Conservation (phyloP, 345 rosid genomes). For the Eucalyptus tenuipes region DNA sequence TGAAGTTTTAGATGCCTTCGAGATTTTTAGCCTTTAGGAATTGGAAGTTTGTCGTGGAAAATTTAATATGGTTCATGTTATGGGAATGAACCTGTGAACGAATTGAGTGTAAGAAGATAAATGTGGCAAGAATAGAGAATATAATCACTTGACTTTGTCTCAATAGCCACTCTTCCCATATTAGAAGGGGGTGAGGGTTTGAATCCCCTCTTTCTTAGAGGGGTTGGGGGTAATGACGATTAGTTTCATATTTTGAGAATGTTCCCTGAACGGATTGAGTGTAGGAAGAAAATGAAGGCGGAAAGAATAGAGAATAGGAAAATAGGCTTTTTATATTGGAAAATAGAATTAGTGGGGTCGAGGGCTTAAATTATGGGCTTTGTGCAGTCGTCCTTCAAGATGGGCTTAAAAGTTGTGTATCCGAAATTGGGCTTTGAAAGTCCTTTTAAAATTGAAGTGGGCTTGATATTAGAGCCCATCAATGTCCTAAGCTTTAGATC, state of each 20-base stretch:
- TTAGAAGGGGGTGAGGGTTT: rapidly evolving
- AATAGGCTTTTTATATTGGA: too few species aligned
- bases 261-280: too few species aligned
- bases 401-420: neutral
- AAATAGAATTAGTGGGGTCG: neutral
- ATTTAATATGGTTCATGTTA: too few species aligned
- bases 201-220: rapidly evolving
- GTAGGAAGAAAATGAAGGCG: too few species aligned
- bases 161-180: rapidly evolving
- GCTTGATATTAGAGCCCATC: neutral
- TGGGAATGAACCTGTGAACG: rapidly evolving
- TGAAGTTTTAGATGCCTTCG: neutral
- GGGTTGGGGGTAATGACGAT: rapidly evolving
- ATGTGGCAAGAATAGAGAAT: rapidly evolving
- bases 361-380: neutral
- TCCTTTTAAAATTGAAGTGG: neutral
- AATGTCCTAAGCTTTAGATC: neutral
- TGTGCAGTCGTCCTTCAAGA: neutral
- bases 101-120: neutral
- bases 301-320: too few species aligned
- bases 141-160: rapidly evolving
- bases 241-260: too few species aligned
- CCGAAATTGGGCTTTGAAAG: neutral
- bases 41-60: too few species aligned
- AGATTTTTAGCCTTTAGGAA: neutral